phyloP scores from a whole-genome alignment of 2,329 filamentous ascomycete genomes.

The Aspergillus quadricinctus region DNA sequence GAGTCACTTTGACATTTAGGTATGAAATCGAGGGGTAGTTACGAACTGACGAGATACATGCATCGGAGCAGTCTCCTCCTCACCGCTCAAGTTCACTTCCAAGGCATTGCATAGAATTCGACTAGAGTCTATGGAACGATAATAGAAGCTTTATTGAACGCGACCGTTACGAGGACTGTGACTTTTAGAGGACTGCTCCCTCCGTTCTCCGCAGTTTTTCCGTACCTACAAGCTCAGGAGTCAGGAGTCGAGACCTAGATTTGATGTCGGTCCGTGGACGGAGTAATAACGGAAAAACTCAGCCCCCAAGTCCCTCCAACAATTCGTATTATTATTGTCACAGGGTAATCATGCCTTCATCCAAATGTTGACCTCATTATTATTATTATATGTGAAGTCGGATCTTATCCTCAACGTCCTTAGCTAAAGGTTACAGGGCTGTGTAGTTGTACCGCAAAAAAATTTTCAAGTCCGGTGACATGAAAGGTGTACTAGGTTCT shows the following conservation, averaged over 20 bases:
- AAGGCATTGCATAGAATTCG: neutral
- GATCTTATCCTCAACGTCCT: neutral
- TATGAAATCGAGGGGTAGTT: neutral
- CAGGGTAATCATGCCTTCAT: neutral
- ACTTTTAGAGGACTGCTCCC: neutral
- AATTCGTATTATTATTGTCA: neutral
- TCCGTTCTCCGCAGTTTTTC: neutral
- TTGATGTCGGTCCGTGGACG: neutral
- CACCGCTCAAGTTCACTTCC: neutral
- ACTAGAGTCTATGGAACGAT: neutral
- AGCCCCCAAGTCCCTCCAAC: neutral
- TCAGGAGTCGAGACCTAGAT: neutral
- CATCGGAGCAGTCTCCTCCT: slow-evolving; percentile 10
- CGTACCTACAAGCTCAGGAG: neutral
- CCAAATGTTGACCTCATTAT: neutral
- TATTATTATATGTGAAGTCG: neutral
- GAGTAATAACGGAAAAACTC: slow-evolving; percentile 6
- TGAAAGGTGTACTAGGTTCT: neutral
- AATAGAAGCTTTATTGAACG: neutral
- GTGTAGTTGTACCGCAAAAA: neutral
- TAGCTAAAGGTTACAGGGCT: neutral
- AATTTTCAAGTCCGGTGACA: slow-evolving; percentile 2
- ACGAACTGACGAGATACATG: slow-evolving; percentile 1
- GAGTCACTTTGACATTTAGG: too few species aligned
- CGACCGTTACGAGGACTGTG: neutral